Evolutionary conservation across 2,329 filamentous ascomycete species (phyloP).

Genomic region (Phyllosticta citrichinensis): DNA sequence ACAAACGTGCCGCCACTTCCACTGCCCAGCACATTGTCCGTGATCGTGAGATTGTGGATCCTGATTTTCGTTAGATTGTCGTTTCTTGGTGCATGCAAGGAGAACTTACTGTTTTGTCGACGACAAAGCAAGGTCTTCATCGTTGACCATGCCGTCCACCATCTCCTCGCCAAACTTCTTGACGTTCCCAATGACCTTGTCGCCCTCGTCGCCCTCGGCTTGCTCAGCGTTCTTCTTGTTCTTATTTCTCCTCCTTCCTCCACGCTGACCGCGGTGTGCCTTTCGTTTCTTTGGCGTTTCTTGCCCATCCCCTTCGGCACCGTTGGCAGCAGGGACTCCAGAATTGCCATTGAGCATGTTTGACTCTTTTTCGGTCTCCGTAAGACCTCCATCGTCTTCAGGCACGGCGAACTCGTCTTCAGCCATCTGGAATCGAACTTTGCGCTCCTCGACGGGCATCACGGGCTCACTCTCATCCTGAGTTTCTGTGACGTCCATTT

Average conservation of each 20-base stretch:
- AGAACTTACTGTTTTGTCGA: slow-evolving; percentile 33
- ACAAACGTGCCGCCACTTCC: slow-evolving; percentile 97
- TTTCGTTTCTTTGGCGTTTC: slow-evolving; percentile 37
- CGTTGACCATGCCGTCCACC: slow-evolving; percentile 27
- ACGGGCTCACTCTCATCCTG: neutral
- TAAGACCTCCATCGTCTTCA: neutral
- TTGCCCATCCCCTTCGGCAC: slow-evolving; percentile 12
- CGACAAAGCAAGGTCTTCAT: slow-evolving; percentile 24
- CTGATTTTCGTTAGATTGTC: neutral
- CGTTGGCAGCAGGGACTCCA: neutral
- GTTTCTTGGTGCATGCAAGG: neutral
- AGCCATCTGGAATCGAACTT: slow-evolving; percentile 9
- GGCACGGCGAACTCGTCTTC: slow-evolving; percentile 8
- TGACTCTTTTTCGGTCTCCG: neutral
- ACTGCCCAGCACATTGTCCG: slow-evolving; percentile 52
- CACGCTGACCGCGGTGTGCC: slow-evolving; percentile 39
- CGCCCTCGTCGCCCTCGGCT: slow-evolving; percentile 21
- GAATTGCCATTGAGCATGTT: neutral
- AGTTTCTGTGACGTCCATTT: slow-evolving; percentile 3
- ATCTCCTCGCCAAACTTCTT: slow-evolving; percentile 25
- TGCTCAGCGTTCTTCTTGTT: slow-evolving; percentile 29
- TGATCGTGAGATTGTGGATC: slow-evolving; percentile 52
- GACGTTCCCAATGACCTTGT: slow-evolving; percentile 30
- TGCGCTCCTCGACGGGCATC: slow-evolving; percentile 3
- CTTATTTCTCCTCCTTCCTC: slow-evolving; percentile 35